Base-by-base conservation (phyloP, 2,329 filamentous ascomycete species). In the Allantophomopsis lycopodina region DNA sequence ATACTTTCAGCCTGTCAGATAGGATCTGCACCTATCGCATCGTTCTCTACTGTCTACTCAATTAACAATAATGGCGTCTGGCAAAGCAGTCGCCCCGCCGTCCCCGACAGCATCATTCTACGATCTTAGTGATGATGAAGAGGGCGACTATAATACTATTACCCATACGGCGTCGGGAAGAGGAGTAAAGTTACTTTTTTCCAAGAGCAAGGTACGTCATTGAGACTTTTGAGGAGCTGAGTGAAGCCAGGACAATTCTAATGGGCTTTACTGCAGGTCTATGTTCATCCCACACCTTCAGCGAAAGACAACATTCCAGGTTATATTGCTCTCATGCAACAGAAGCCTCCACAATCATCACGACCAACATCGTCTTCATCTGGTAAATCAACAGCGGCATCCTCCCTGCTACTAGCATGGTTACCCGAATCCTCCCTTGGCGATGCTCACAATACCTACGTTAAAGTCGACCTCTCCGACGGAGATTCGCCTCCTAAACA, bases 261-360 rank as follows among this genome's bases (percentile, higher is more conserved):
- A 28, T 12, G 11, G n/a, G 10, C 15, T 8, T 34, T 14, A 4
- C n/a, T 31, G 37, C 50, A 88, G 81, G 91, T 98, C 57, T 98
- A 96, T 57, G 80, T 98, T 34, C 91, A 98, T 59, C 91, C 91
- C 1, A 87, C 87, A 1, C 83, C 89, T 1, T 93, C 86, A 1
- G 74, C 88, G 41, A 94, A 88, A 64, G 91, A 98, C 65, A 98
- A 98, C 50, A 93, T 98, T 41, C 68, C 86, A 4, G 91, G 91
- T 35, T 98, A 91, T 58, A 79, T 98, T 50, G 89, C 91, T 14
- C 71, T 98, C 2, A 69, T 98, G 12, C 86, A 98, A 59, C 89
- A 98, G 57, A 94, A 93, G 57, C 68, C 69, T 0, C 57, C 63
- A 23, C 56, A 46, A 36, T 49, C 49, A 41, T 45, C 53, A 35